phyloP scores from a whole-genome alignment of 106 monocot species.

The Acorus gramineus region DNA sequence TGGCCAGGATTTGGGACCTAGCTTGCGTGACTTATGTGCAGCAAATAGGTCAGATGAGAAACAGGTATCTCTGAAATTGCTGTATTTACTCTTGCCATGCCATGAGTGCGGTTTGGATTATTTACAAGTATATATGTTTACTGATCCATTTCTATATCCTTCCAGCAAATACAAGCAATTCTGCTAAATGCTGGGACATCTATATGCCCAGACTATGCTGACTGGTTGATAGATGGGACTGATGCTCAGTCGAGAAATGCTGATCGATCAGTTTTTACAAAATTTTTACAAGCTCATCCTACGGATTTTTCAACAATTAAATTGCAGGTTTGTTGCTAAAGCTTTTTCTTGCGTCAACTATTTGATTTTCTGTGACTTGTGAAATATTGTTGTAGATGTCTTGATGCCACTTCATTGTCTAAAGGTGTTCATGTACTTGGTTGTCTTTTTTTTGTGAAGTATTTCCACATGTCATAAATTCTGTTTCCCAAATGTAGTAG shows the following conservation, averaged over 20 bases:
- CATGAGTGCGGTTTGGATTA: too few relatives aligned
- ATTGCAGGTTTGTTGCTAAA: constrained; percentile 49
- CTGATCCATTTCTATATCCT: neutral
- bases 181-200: constrained; percentile 63
- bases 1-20: constrained; percentile 52
- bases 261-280: constrained; percentile 71
- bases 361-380: too few relatives aligned
- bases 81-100: too few relatives aligned
- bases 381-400: too few relatives aligned
- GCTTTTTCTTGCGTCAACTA: too few relatives aligned
- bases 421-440: neutral
- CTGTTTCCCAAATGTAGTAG: too few relatives aligned
- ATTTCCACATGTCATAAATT: neutral
- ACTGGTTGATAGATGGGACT: constrained; percentile 65
- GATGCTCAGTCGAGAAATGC: constrained; percentile 48
- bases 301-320: constrained; percentile 77
- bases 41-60: constrained; percentile 89
- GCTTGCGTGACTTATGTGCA: constrained; percentile 81
- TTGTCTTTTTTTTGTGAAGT: neutral
- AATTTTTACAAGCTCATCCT: constrained; percentile 79
- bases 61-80: constrained; percentile 35
- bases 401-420: too few relatives aligned
- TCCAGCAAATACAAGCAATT: constrained; percentile 88
- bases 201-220: constrained; percentile 72
- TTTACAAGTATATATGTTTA: too few relatives aligned